These are phyloP conservation scores for Chrysanthemum makinoi DNA, from an alignment of 129 eudicot genomes.

Conservation along the genomic window DNA sequence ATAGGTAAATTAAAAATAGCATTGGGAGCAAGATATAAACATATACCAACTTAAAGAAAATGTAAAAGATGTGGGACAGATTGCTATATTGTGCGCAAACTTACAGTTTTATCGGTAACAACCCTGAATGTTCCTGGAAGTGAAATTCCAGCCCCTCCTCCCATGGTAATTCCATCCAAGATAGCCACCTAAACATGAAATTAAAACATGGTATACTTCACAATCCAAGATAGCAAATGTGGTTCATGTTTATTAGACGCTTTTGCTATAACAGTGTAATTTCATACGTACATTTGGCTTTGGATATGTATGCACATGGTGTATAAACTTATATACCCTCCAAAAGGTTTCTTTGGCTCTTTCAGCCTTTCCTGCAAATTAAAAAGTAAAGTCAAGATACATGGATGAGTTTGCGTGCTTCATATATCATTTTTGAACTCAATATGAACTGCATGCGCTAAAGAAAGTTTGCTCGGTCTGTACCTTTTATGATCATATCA, in stretches of 20 bases:
- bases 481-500: conserved; percentile 48
- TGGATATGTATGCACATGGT: conserved; percentile 60
- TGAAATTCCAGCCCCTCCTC: conserved; percentile 82
- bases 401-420: no score
- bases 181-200: conserved; percentile 58
- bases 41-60: neutral
- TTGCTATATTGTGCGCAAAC: neutral
- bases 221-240: neutral
- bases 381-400: neutral
- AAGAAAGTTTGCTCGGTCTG: neutral
- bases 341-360: conserved; percentile 61
- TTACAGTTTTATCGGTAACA: conserved; percentile 87
- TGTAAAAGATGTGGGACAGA: neutral
- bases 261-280: no score
- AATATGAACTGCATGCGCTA: neutral
- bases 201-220: neutral
- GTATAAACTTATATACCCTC: conserved; percentile 48
- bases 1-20: neutral
- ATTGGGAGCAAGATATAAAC: neutral
- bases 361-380: conserved; percentile 63
- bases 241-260: neutral
- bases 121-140: conserved; percentile 73
- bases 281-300: conserved; percentile 72
- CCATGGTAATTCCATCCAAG: conserved; percentile 79
- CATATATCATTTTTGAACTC: neutral